A percentile compares a stretch with the other conserved stretches of the same genome.
phyloP scores from a whole-genome alignment of 108 stramenopile genomes.

The Cyclotella kingstonii region DNA sequence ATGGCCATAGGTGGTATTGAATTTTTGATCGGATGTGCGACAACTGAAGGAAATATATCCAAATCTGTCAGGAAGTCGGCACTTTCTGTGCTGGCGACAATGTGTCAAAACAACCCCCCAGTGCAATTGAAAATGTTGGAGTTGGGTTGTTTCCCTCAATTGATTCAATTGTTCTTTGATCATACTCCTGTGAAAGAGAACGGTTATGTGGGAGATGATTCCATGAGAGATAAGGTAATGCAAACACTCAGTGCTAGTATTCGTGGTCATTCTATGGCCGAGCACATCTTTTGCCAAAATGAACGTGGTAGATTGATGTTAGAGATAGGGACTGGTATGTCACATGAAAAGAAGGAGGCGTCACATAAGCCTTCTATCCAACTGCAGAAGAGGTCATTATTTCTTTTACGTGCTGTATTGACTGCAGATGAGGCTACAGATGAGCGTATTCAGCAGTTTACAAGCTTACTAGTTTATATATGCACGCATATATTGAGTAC shows the following conservation, averaged over 20 bases:
- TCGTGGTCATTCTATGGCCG: constrained; percentile 61
- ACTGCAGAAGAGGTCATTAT: constrained; percentile 55
- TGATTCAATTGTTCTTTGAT: constrained; percentile 58
- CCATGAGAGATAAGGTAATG: constrained; percentile 58
- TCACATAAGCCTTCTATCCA: constrained; percentile 13
- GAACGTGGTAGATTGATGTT: constrained; percentile 51
- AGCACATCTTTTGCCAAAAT: constrained; percentile 61
- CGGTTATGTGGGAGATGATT: constrained; percentile 32
- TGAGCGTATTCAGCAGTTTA: constrained; percentile 41
- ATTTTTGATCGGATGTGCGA: constrained; percentile 72
- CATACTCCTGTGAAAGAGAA: constrained; percentile 9
- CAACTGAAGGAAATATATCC: constrained; percentile 37
- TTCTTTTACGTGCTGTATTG: constrained; percentile 68
- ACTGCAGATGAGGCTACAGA: constrained; percentile 58
- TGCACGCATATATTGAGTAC: constrained; percentile 44
- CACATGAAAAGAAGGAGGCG: constrained; percentile 5
- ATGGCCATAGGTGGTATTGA: constrained; percentile 66
- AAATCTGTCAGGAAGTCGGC: constrained; percentile 49
- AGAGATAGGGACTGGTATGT: constrained; percentile 40
- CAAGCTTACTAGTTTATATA: constrained; percentile 33
- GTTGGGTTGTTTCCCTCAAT: constrained; percentile 55
- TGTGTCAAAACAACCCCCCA: constrained; percentile 80
- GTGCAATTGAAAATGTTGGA: constrained; percentile 77
- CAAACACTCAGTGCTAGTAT: constrained; percentile 70
- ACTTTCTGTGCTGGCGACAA: constrained; percentile 63